These are phyloP conservation scores for Hortiboletus flavorubellus DNA, from an alignment of 768 basidiomycete genomes.

Conservation along the genomic window DNA sequence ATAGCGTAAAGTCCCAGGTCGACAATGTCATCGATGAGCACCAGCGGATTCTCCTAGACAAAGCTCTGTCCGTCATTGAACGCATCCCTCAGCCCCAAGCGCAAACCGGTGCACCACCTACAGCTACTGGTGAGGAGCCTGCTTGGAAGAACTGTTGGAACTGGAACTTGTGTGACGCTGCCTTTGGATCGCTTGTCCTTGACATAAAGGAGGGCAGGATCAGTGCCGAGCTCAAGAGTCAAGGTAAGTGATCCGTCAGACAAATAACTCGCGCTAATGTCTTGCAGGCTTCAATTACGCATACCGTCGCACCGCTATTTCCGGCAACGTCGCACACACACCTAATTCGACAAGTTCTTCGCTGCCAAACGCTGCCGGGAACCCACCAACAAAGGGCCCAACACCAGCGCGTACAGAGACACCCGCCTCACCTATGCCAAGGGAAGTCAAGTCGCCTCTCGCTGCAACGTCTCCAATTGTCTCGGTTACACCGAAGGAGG, in stretches of 20 bases:
- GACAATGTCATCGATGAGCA: slow-evolving; percentile 89
- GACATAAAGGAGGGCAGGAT: slow-evolving; percentile 91
- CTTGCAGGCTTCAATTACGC: slow-evolving; percentile 89
- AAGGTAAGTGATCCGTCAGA: slow-evolving; percentile 53
- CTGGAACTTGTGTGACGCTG: slow-evolving; percentile 97
- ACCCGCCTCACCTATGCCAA: slow-evolving; percentile 29
- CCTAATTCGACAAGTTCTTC: slow-evolving; percentile 55
- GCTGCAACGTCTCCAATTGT: slow-evolving; percentile 35
- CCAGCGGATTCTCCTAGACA: slow-evolving; percentile 84
- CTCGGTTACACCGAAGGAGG: slow-evolving; percentile 31
- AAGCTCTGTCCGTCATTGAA: slow-evolving; percentile 81
- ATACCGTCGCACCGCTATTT: slow-evolving; percentile 72
- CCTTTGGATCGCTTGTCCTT: slow-evolving; percentile 83
- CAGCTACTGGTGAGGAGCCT: slow-evolving; percentile 72
- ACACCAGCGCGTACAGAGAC: slow-evolving; percentile 37
- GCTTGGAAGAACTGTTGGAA: slow-evolving; percentile 99
- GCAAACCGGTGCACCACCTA: slow-evolving; percentile 37
- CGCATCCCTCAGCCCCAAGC: slow-evolving; percentile 62
- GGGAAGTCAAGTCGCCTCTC: slow-evolving; percentile 34
- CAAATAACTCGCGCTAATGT: slow-evolving; percentile 5
- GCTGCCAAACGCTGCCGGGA: slow-evolving; percentile 40
- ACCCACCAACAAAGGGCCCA: slow-evolving; percentile 32
- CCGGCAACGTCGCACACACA: slow-evolving; percentile 50
- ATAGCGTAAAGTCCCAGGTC: slow-evolving; percentile 86
- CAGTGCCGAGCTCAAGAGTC: slow-evolving; percentile 87